Percentiles rank a stretch among this genome's conserved stretches.
Conservation (phyloP, 2,329 filamentous ascomycete genomes). For the Pseudogymnoascus sp. region DNA sequence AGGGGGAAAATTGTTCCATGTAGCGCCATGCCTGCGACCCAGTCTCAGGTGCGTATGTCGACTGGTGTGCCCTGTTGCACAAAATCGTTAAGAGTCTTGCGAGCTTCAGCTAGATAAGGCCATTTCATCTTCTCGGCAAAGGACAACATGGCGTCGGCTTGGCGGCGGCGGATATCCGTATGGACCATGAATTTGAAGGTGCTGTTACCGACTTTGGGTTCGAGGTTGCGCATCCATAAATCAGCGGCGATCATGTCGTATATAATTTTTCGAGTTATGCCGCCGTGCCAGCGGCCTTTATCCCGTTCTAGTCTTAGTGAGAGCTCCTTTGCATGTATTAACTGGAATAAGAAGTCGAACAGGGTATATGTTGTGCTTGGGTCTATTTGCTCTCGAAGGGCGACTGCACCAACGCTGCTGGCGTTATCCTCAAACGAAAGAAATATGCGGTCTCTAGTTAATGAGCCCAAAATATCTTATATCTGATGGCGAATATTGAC, state of each 20-base stretch:
- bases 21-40: background rate
- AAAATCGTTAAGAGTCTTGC: background rate
- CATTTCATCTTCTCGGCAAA: background rate
- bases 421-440: background rate
- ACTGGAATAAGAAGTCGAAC: background rate
- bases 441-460: background rate
- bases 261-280: background rate
- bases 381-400: background rate
- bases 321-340: background rate
- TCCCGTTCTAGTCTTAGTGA: background rate
- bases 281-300: background rate
- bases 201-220: background rate
- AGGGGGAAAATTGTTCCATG: background rate
- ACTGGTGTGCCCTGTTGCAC: background rate
- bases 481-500: background rate
- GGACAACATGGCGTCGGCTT: background rate
- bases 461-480: background rate
- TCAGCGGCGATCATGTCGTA: background rate
- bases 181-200: background rate
- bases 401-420: background rate
- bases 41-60: background rate
- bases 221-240: background rate
- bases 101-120: background rate
- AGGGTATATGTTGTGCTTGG: background rate
- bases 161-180: background rate